Evolutionary conservation across 164 flowering plant genomes (phyloP).

Genomic region (Tinospora cordifolia): DNA sequence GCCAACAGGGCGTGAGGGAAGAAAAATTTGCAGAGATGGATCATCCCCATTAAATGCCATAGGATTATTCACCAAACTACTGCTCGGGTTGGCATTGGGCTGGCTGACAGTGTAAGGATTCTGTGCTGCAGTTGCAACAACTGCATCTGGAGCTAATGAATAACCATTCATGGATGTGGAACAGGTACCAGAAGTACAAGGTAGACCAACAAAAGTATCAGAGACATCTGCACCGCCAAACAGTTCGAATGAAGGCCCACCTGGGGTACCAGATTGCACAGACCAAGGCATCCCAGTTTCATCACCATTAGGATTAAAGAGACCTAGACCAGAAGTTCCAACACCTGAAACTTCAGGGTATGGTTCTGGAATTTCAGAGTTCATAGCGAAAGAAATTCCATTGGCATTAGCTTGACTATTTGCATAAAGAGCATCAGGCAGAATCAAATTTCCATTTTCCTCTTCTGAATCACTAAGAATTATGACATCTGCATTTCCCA

Average conservation of each 20-base stretch:
- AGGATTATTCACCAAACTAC: conserved; percentile 66
- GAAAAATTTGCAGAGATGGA: conserved; percentile 83
- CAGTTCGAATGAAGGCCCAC: conserved; percentile 51
- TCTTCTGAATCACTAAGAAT: conserved; percentile 96
- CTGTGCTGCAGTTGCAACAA: conserved; percentile 30
- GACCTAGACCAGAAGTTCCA: conserved; percentile 35
- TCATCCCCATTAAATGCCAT: conserved; percentile 64
- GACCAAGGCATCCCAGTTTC: conserved; percentile 51
- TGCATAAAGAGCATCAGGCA: conserved; percentile 35
- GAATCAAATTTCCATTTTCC: conserved; percentile 42
- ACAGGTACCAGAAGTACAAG: conserved; percentile 35
- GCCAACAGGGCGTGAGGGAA: conserved; percentile 65
- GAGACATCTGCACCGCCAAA: conserved; percentile 63
- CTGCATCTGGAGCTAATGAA: conserved; percentile 39
- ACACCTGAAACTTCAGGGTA: conserved; percentile 47
- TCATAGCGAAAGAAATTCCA: conserved; percentile 37
- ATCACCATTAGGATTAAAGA: conserved; percentile 42
- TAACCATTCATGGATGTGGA: conserved; percentile 51
- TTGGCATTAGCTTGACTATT: conserved; percentile 25
- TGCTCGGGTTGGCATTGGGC: conserved; percentile 34
- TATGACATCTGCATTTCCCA: conserved; percentile 55
- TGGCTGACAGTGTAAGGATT: conserved; percentile 40
- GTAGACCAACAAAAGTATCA: conserved; percentile 46
- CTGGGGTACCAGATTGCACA: conserved; percentile 44
- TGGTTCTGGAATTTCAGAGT: conserved; percentile 40